These are phyloP conservation scores for Penicillium oxalicum DNA, from an alignment of 2,329 filamentous ascomycete genomes.

Conservation along the genomic window DNA sequence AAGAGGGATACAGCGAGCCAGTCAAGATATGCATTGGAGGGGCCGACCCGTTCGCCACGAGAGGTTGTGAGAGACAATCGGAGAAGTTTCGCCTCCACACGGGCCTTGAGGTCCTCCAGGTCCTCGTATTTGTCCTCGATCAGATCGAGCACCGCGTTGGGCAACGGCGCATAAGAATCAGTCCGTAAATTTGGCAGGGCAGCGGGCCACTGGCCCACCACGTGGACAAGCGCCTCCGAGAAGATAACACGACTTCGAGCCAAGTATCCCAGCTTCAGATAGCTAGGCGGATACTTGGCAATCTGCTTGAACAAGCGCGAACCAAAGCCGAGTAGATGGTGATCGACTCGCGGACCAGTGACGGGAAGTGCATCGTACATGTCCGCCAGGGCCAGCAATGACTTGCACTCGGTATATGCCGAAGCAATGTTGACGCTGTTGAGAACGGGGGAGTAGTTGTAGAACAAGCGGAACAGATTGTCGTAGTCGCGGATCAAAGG, in stretches of 20 bases:
- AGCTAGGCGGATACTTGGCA: conserved; percentile 89
- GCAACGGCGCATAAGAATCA: conserved; percentile 51
- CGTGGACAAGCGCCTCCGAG: conserved; percentile 82
- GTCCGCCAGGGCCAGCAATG: conserved; percentile 79
- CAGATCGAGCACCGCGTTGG: conserved; percentile 71
- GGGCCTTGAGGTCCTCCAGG: conserved; percentile 72
- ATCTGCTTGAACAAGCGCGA: conserved; percentile 91
- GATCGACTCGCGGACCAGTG: conserved; percentile 82
- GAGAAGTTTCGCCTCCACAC: conserved; percentile 76
- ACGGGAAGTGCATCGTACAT: conserved; percentile 88
- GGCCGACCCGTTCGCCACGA: conserved; percentile 74
- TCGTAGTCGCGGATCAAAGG: conserved; percentile 88
- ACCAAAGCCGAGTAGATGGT: conserved; percentile 88
- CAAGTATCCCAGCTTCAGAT: conserved; percentile 82
- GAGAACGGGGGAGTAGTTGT: conserved; percentile 79
- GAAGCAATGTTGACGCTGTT: conserved; percentile 85
- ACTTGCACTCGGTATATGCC: conserved; percentile 90
- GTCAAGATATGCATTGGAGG: conserved; percentile 73
- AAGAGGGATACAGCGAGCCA: conserved; percentile 86
- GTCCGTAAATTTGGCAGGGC: conserved; percentile 69
- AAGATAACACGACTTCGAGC: conserved; percentile 78
- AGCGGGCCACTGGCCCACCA: conserved; percentile 87
- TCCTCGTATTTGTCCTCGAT: conserved; percentile 96
- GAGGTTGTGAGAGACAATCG: conserved; percentile 71
- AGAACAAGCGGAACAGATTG: conserved; percentile 92